A percentile compares a stretch with the other conserved stretches of the same genome.
These are phyloP conservation scores for Candida frijolesensis DNA, from an alignment of 1,139 yeast genomes.

Conservation along the genomic window DNA sequence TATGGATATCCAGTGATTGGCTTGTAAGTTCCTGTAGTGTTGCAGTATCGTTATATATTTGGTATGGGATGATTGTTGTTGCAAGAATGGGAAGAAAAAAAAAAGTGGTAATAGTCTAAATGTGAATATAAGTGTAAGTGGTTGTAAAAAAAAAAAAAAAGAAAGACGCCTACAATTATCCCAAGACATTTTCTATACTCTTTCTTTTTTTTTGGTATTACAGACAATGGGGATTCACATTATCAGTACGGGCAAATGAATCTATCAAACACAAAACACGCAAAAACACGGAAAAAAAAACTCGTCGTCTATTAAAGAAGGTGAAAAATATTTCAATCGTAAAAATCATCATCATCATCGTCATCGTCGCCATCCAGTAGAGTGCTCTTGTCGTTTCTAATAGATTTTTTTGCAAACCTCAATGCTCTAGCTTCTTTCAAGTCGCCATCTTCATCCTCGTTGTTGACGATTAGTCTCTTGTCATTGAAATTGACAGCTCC, in stretches of 20 bases:
- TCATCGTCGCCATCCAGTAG: constrained; percentile 28
- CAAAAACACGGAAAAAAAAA: neutral
- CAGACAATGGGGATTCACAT: neutral
- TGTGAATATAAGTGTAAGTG: neutral
- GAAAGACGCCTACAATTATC: neutral
- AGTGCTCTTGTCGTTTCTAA: constrained; percentile 32
- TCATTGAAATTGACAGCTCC: constrained; percentile 70
- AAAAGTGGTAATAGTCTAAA: neutral
- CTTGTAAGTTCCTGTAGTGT: neutral
- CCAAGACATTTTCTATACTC: no score
- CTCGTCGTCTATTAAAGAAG: neutral
- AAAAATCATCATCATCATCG: constrained; percentile 43
- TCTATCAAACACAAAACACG: neutral
- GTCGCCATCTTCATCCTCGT: constrained; percentile 57
- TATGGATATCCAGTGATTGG: neutral
- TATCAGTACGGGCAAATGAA: neutral
- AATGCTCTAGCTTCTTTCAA: constrained; percentile 47
- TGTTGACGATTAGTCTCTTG: constrained; percentile 63
- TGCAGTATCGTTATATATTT: neutral
- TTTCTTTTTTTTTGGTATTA: neutral
- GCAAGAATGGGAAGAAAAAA: constrained; percentile 5
- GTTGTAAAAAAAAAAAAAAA: constrained; percentile 1
- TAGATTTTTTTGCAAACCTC: constrained; percentile 58
- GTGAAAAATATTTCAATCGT: constrained; percentile 29
- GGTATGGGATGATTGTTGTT: constrained; percentile 3